Evolutionary conservation across 2,329 filamentous ascomycete species (phyloP).

Genomic region (Uncinocarpus reesii): DNA sequence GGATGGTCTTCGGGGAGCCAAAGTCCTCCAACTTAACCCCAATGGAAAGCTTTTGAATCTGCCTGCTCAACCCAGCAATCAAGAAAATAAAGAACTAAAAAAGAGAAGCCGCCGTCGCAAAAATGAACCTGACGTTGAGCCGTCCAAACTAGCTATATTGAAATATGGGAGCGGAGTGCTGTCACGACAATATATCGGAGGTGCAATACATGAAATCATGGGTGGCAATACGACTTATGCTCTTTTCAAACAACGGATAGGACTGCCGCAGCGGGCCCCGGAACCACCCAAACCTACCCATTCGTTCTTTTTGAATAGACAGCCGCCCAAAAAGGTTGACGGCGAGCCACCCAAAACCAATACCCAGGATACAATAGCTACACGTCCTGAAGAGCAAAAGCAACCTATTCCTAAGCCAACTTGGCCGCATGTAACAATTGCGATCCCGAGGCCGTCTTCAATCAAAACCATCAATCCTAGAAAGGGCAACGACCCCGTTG

Average conservation of each 20-base stretch:
- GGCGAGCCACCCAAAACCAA: background rate
- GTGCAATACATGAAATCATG: slow-evolving; percentile 55
- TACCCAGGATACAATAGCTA: background rate
- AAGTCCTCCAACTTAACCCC: slow-evolving; percentile 35
- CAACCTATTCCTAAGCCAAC: background rate
- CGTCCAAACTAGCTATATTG: slow-evolving; percentile 42
- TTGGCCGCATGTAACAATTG: background rate
- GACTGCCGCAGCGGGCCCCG: slow-evolving; percentile 13
- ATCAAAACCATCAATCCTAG: background rate
- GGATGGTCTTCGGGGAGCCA: slow-evolving; percentile 26
- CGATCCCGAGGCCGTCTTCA: background rate
- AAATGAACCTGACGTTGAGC: slow-evolving; percentile 31
- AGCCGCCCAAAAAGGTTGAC: slow-evolving; percentile 22
- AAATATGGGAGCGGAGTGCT: slow-evolving; percentile 48
- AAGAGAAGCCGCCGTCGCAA: slow-evolving; percentile 24
- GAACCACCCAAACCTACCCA: slow-evolving; percentile 44
- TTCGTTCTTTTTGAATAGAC: slow-evolving; percentile 59
- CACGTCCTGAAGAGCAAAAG: background rate
- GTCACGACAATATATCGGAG: slow-evolving; percentile 43
- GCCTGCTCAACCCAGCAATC: slow-evolving; percentile 24
- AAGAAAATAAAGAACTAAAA: slow-evolving; percentile 1
- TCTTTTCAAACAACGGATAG: slow-evolving; percentile 9
- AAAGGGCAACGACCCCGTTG: slow-evolving; percentile 22
- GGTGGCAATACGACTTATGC: slow-evolving; percentile 26
- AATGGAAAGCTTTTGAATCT: slow-evolving; percentile 38